Evolutionary conservation across 768 basidiomycete species (phyloP), one percentile per base, ranked within the genome.

Genomic region (Boletus huronensis): DNA sequence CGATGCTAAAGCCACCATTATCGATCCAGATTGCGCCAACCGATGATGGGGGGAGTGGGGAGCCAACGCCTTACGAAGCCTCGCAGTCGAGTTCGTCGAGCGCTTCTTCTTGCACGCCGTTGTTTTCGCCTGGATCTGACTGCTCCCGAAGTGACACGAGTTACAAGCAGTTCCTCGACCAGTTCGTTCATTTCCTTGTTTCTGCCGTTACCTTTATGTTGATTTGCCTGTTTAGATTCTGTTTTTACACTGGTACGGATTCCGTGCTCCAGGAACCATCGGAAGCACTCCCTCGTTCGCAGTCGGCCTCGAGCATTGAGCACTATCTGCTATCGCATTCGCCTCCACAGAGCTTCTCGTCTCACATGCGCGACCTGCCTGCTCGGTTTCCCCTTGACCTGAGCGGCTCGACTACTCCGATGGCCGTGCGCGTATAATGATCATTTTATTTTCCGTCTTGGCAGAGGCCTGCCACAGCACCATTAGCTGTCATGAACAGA

Each of bases 191-290:
- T 31, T 45, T 40, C 1, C 3, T n/a, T 26, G 10, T 39, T n/a
- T 28, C 7, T 5, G 6, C 35, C 3, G 14, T 38, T 38, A 6
- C 21, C 1, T 9, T 14, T 3, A 11, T 40, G 28, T 21, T 65
- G 40, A 71, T 8, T 6, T 49, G 17, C 39, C 6, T 21, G 58
- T 39, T 13, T 50, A 91, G 89, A 61, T 90, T 87, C 69, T 91
- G 89, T 73, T 91, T 90, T 72, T 91, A 81, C 70, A 90, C 89
- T 3, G 89, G 89, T 1, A 61, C 76, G 3, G 80, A 76, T 32
- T 64, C 72, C 3, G 31, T 69, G 48, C 55, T 69, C n/a, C 70
- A 69, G 46, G 66, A 66, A 23, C 51, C 68, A 0, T 54, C 64
- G 21, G 67, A 66, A 19, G 26, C 31, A 5, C 55, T 76, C 10